phyloP scores from a whole-genome alignment of 192 early-diverging fungal species.

The Podochytrium sp. region DNA sequence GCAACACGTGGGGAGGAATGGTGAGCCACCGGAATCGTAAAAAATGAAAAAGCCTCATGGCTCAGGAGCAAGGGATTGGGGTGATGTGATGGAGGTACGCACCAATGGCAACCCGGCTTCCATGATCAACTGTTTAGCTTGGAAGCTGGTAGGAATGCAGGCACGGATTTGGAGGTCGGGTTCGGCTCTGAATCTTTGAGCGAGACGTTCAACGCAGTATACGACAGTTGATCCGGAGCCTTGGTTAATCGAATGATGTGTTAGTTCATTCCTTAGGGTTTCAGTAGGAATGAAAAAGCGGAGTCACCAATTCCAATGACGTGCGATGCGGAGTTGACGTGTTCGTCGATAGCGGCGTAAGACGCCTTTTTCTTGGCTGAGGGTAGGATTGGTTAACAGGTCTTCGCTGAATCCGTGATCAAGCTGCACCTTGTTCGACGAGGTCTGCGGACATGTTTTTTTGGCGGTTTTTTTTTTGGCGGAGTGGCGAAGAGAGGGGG shows the following conservation, averaged over 20 bases:
- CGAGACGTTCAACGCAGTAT: constrained; percentile 81
- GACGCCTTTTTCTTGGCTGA: constrained; percentile 85
- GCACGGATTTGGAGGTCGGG: constrained; percentile 63
- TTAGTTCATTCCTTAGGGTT: too few relatives aligned
- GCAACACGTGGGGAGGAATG: background rate
- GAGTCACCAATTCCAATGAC: constrained; percentile 82
- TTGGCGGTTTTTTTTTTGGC: background rate
- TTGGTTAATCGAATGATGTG: too few relatives aligned
- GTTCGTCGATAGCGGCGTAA: constrained; percentile 87
- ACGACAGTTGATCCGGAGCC: constrained; percentile 73
- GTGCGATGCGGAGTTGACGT: constrained; percentile 68
- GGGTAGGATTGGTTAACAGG: constrained; percentile 37
- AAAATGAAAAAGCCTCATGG: constrained; percentile 21
- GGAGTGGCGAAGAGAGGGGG: background rate
- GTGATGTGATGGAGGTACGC: constrained; percentile 47
- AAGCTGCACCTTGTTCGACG: constrained; percentile 22
- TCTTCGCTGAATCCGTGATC: constrained; percentile 30
- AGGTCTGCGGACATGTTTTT: background rate
- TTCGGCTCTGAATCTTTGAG: constrained; percentile 65
- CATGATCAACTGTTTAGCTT: constrained; percentile 81
- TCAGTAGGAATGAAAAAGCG: background rate
- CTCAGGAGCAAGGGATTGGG: background rate
- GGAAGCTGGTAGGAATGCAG: constrained; percentile 93
- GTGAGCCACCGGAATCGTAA: background rate
- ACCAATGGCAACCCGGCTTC: constrained; percentile 81